phyloP scores from a whole-genome alignment of 2,329 filamentous ascomycete genomes.

The Delphinella strobiligena region DNA sequence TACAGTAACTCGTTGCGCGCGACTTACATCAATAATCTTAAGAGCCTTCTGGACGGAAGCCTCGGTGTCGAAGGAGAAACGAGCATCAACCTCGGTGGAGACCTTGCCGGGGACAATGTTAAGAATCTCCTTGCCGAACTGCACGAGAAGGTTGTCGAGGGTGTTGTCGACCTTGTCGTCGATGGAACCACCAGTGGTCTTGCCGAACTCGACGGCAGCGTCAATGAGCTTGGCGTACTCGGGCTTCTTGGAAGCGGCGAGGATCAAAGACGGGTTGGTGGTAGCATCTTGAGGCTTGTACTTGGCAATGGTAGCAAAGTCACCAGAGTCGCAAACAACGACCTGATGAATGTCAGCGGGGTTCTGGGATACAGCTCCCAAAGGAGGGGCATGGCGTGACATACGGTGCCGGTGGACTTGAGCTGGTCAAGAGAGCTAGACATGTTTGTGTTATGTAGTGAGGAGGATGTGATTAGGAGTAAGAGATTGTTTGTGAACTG shows the following conservation, averaged over 20 bases:
- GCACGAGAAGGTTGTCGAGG: constrained; percentile 86
- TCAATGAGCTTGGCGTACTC: constrained; percentile 93
- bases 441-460: constrained; percentile 40
- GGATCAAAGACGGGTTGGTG: constrained; percentile 97
- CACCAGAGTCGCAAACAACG: constrained; percentile 95
- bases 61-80: constrained; percentile 90
- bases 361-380: constrained; percentile 3
- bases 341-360: constrained; percentile 41
- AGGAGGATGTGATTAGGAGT: constrained; percentile 4
- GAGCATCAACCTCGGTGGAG: constrained; percentile 94
- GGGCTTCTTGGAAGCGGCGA: constrained; percentile 94
- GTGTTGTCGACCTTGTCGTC: constrained; percentile 81
- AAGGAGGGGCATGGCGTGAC: constrained; percentile 29
- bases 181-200: constrained; percentile 47
- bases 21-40: constrained; percentile 80
- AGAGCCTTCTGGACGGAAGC: constrained; percentile 90
- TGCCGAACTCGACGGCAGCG: constrained; percentile 71
- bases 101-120: constrained; percentile 96
- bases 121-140: constrained; percentile 97
- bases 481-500: constrained; percentile 6
- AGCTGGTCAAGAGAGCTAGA: constrained; percentile 87
- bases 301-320: constrained; percentile 77
- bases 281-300: constrained; percentile 99
- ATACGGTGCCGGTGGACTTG: constrained; percentile 90
- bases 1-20: background rate